Conservation (phyloP, 768 basidiomycete species). For the Boletus speciosus region DNA sequence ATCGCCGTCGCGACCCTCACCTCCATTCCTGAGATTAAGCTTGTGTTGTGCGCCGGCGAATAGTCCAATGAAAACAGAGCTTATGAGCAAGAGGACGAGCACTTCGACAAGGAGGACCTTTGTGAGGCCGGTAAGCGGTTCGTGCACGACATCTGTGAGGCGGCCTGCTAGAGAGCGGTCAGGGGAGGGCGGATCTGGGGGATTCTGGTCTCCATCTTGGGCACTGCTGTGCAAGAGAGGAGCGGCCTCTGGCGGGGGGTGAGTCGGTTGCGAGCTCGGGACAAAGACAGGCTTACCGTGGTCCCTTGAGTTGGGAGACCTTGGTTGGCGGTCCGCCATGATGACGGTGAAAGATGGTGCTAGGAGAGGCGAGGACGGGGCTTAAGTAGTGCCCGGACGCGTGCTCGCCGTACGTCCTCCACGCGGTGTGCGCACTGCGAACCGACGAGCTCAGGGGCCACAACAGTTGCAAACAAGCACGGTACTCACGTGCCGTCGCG, state of each 20-base stretch:
- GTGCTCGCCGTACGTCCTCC: constrained; percentile 26
- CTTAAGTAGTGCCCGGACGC: constrained; percentile 31
- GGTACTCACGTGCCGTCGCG: constrained; percentile 11
- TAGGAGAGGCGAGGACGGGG: constrained; percentile 3
- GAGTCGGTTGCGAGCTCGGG: neutral
- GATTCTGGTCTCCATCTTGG: constrained; percentile 37
- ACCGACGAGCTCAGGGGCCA: constrained; percentile 12
- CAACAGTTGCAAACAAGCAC: constrained; percentile 18
- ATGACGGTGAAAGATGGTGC: constrained; percentile 25
- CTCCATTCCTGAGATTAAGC: constrained; percentile 50
- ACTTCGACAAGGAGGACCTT: constrained; percentile 75
- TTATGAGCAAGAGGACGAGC: constrained; percentile 75
- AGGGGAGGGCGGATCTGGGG: constrained; percentile 37
- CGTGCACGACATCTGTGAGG: constrained; percentile 57
- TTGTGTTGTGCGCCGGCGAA: constrained; percentile 88
- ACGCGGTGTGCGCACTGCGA: constrained; percentile 20
- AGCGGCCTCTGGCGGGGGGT: constrained; percentile 49
- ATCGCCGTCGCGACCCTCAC: constrained; percentile 24
- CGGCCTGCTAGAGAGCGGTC: constrained; percentile 25
- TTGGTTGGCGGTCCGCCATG: constrained; percentile 57
- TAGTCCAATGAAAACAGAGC: constrained; percentile 87
- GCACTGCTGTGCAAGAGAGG: constrained; percentile 57
- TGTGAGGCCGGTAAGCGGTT: constrained; percentile 79
- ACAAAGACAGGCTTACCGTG: constrained; percentile 38
- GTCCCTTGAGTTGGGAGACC: constrained; percentile 58